These are phyloP conservation scores for Parastagonospora nodorum DNA, from an alignment of 2,329 filamentous ascomycete species.

Conservation along the genomic window DNA sequence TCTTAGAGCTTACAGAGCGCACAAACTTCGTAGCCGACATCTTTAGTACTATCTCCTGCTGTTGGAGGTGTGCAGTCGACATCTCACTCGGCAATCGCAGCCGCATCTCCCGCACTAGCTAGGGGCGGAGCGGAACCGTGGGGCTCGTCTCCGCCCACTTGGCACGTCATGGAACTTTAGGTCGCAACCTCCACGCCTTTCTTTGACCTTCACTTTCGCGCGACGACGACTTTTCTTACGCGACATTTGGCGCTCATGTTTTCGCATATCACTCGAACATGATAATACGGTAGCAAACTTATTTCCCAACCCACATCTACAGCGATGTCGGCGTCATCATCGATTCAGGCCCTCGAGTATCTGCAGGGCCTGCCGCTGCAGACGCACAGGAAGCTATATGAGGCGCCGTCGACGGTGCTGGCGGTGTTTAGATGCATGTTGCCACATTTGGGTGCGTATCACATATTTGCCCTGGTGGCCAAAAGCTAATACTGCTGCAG, in stretches of 20 bases:
- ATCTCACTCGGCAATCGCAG: conserved; percentile 24
- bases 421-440: conserved; percentile 98
- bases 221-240: conserved; percentile 13
- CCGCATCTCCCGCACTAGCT: conserved; percentile 18
- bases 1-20: conserved; percentile 59
- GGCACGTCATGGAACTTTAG: conserved; percentile 29
- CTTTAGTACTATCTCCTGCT: conserved; percentile 1
- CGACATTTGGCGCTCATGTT: conserved; percentile 8
- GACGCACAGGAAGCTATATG: conserved; percentile 89
- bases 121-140: conserved; percentile 26
- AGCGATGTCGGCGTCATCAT: conserved; percentile 60
- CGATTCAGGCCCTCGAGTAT: conserved; percentile 77
- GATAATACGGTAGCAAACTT: conserved; percentile 36
- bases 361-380: conserved; percentile 89
- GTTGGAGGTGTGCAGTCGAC: conserved; percentile 29
- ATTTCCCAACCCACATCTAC: conserved; percentile 35
- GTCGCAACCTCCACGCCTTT: conserved; percentile 8
- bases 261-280: conserved; percentile 25
- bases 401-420: conserved; percentile 91
- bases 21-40: conserved; percentile 65
- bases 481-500: conserved; percentile 51
- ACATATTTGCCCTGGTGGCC: neutral
- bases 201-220: conserved; percentile 4
- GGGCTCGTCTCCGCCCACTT: conserved; percentile 18
- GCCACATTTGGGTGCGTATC: conserved; percentile 74